phyloP scores from a whole-genome alignment of 2,329 filamentous ascomycete species.

The Trichophyton verrucosum region DNA sequence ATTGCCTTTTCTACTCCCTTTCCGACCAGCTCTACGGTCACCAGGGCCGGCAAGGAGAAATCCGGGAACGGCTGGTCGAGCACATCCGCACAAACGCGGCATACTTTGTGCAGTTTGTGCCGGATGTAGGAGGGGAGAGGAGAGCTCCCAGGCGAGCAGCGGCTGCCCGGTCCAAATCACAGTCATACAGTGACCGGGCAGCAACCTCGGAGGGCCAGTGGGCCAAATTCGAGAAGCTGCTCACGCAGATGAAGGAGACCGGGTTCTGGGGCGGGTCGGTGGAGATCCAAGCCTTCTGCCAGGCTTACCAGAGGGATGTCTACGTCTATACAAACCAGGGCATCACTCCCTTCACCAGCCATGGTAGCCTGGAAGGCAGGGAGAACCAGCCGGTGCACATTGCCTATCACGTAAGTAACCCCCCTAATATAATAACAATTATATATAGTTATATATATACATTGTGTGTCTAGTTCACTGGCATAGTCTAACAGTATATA shows the following conservation, averaged over 20 bases:
- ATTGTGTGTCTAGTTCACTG: background rate
- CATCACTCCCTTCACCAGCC: constrained; percentile 33
- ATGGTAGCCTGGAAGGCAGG: constrained; percentile 28
- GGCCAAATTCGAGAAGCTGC: constrained; percentile 46
- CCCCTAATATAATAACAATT: background rate
- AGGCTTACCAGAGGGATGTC: constrained; percentile 49
- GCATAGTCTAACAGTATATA: constrained; percentile 9
- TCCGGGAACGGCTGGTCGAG: constrained; percentile 47
- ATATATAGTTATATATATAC: background rate
- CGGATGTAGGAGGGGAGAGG: constrained; percentile 43
- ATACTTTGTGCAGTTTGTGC: constrained; percentile 54
- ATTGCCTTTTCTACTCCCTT: constrained; percentile 57
- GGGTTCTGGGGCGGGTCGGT: constrained; percentile 55
- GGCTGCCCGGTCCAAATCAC: constrained; percentile 30
- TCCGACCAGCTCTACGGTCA: constrained; percentile 55
- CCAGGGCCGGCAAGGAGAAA: constrained; percentile 44
- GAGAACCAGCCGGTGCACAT: constrained; percentile 39
- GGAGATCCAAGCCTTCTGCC: constrained; percentile 54
- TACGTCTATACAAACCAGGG: constrained; percentile 42
- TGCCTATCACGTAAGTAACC: constrained; percentile 47
- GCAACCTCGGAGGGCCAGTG: constrained; percentile 46
- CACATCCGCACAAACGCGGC: constrained; percentile 50
- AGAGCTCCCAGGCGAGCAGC: constrained; percentile 44
- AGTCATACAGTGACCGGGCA: constrained; percentile 29
- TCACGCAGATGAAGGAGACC: constrained; percentile 47